These are phyloP conservation scores for Canariomyces notabilis DNA, from an alignment of 2,329 filamentous ascomycete genomes.

Conservation along the genomic window DNA sequence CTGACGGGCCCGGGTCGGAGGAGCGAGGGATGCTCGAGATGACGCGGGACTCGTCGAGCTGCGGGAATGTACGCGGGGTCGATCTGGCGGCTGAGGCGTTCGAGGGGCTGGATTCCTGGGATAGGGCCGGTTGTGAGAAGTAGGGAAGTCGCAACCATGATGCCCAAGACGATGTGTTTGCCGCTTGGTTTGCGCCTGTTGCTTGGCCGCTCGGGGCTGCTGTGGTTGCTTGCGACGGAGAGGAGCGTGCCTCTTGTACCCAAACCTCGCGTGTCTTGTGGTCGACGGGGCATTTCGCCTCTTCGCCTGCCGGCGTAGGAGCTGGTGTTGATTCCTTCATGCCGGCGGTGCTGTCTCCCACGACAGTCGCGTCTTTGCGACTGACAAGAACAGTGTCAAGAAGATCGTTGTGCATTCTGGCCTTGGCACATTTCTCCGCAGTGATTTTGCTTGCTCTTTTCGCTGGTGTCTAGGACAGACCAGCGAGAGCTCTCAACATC, in stretches of 20 bases:
- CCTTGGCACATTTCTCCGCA: constrained; percentile 9
- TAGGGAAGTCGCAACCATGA: constrained; percentile 21
- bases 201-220: constrained; percentile 20
- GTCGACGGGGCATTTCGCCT: constrained; percentile 74
- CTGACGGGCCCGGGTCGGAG: constrained; percentile 31
- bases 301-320: constrained; percentile 20
- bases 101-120: constrained; percentile 10
- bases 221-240: constrained; percentile 30
- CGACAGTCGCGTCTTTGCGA: constrained; percentile 15
- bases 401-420: constrained; percentile 25
- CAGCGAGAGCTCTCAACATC: background rate
- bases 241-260: constrained; percentile 63
- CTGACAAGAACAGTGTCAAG: constrained; percentile 24
- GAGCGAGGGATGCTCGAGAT: constrained; percentile 75
- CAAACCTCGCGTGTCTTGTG: constrained; percentile 83
- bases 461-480: background rate
- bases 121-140: constrained; percentile 22
- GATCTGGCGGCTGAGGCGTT: constrained; percentile 20
- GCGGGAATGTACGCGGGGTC: constrained; percentile 8
- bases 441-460: background rate
- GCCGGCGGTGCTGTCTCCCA: background rate
- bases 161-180: constrained; percentile 23
- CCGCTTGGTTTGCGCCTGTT: constrained; percentile 21
- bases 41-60: constrained; percentile 54
- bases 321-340: constrained; percentile 13